Base-by-base conservation (phyloP, 2,329 filamentous ascomycete species). In the Blumeria hordei region DNA sequence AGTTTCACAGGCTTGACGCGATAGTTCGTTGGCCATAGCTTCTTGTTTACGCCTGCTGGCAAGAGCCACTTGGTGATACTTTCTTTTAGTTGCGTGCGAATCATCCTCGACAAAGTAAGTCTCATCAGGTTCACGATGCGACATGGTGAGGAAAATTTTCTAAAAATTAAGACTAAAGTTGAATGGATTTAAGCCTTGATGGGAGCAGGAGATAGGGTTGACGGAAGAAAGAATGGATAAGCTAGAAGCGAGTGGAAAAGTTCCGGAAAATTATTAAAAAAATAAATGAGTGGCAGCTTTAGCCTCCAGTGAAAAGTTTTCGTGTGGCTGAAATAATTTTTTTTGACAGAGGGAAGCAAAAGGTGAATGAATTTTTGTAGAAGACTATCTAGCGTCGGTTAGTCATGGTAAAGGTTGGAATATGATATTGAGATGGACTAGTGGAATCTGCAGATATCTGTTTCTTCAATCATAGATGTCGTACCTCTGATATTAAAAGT, bases 1-100 rank as follows among this genome's bases (percentile, higher is more conserved):
- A 70, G 95, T 88, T 55, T 94, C 87, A 58, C 80, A 81, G 53
- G 88, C 87, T 62, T 85, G 72, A 62, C 81, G 80, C 49, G 88
- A 95, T 60, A 96, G 77, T 67, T 96, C 86, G 65, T 88, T 85
- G 58, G 83, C 88, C 62, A 96, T 83, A 61, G 83, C 82, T 65
- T 90, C 85, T 69, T 95, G 90, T 64, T 81, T 80, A 70, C 90
- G 80, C 65, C 84, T 80, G 57, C 85, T 83, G 62, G 92, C 72
- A 65, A 86, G 77, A 69, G 83, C 86, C 62, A 82, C 78, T 58
- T 85, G 81, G 63, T 92, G 84, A 65, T 83, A 80, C 58, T 81
- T 73, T 43, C 61, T 59, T 49, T 56, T 58, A 34, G 61, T 59
- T 36, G 61, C 59, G 55, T 63, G 64, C 12, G 60, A 60, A 54